Evolutionary conservation across 805 yeast genomes (phyloP), one percentile per base, ranked within the genome.

Genomic region (Starmerella stellata): DNA sequence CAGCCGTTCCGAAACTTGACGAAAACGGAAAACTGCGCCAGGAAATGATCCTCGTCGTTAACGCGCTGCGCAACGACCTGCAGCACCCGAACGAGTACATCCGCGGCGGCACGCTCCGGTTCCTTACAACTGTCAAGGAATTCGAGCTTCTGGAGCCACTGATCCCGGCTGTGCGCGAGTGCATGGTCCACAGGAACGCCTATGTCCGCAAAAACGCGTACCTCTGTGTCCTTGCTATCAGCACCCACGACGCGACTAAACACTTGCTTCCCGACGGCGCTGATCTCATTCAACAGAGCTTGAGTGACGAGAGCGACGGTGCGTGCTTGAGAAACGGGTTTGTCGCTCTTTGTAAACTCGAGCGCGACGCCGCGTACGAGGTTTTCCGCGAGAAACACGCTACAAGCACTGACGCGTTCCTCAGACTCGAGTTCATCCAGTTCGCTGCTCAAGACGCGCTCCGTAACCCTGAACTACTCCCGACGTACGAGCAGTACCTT

Each of bases 71-170:
- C 60, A 85, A 83, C 59, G 99, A 90, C 58, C 70, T 90, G 51
- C 95, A 85, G 62, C 98, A 92, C 62, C 95, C 98, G 37, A 90
- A 90, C 65, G 98, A 90, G 61, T 90, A 77, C 57, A 78, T 90
- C 47, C 74, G 96, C 53, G 99, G 99, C 50, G 82, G 82, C 53
- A 87, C 96, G 8, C 67, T 90, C 59, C 74, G 96, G 53, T 87
- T 83, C 59, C 68, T 92, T 54, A 72, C 87, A 43, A 92, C 90
- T 57, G 68, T 90, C 56, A 78, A 75, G 55, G 96, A 90, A 62
- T 78, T 92, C 2, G 98, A 90, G 58, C 69, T 90, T 47, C 69
- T 90, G 55, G 98, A 92, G 61, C 93, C 95, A 38, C 69, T 90
- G 60, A 90, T 90, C 31, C 95, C 96, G 23, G 75, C 90, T 31